Evolutionary conservation across 805 yeast species (phyloP), one percentile per base, ranked within the genome.

Genomic region (Ogataea polymorpha): DNA sequence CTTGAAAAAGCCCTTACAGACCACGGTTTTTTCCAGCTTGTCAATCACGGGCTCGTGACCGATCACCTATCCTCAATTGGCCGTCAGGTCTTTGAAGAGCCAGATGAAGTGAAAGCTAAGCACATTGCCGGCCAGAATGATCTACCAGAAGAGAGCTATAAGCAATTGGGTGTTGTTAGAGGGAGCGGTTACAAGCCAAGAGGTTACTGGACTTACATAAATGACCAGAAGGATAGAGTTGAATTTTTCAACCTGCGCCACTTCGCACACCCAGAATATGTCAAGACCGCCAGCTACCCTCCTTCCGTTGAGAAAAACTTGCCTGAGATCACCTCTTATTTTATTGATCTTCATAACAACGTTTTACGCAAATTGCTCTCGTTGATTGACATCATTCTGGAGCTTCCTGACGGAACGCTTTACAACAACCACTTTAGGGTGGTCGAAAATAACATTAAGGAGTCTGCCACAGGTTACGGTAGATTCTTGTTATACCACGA

Each of bases 151-250:
- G 55, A 62, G 52, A 30, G 36, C 2, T 46, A 50, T 6, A 39
- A 50, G 20, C 55, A 61, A 2, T 46, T 65, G 10, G 77, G 79
- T 0, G 73, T 72, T 6, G 74, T 72, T 45, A 56, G 75, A 15
- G 77, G 75, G 6, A 56, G 58, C 26, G 78, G 77, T 0, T 73
- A 58, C 55, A 73, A 73, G 47, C 77, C 77, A 3, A 61, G 59
- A 30, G 72, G 73, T 16, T 71, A 71, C 47, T 73, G 78, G 79
- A 58, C 64, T 3, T 67, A 71, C 58, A 63, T 67, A 14, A 65
- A 70, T 44, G 69, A 69, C 1, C 65, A 66, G 6, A 53, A 67
- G 12, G 78, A 73, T 46, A 62, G 67, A 25, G 71, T 73, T 38
- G 71, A 61, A 32, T 69, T 68, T 44, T 72, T 63, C 55, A 73